Conservation (phyloP, 306 rosid genomes). For the Notholithocarpus densiflorus region DNA sequence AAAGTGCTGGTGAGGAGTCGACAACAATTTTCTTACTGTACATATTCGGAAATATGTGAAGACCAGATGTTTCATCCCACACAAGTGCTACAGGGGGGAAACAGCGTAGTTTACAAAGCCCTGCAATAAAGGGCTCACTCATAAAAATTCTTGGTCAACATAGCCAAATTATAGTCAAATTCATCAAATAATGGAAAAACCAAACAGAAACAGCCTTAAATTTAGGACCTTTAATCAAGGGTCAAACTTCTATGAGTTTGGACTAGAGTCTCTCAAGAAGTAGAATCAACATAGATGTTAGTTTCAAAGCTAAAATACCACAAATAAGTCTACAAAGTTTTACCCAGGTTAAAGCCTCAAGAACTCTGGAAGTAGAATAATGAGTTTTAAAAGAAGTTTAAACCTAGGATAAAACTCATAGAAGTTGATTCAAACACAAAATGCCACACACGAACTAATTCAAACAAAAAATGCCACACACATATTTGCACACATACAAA, state of each 20-base stretch:
- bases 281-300: background rate
- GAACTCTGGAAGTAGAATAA: background rate
- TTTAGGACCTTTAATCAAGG: background rate
- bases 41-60: slow-evolving; percentile 78
- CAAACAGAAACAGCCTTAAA: background rate
- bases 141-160: background rate
- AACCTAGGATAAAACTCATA: background rate
- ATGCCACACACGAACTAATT: background rate
- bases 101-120: slow-evolving; percentile 91
- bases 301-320: background rate
- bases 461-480: background rate
- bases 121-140: slow-evolving; percentile 36
- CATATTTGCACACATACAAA: background rate
- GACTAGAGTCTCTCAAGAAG: background rate
- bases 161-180: background rate
- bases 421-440: too few species aligned
- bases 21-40: slow-evolving; percentile 65
- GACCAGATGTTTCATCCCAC: slow-evolving; percentile 93
- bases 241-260: background rate
- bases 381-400: background rate
- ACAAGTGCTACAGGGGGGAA: slow-evolving; percentile 95
- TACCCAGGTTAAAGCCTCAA: background rate
- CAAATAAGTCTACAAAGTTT: background rate
- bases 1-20: slow-evolving; percentile 83
- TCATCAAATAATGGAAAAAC: background rate